Evolutionary conservation across 371 early-diverging fungal species (phyloP), one percentile per base, ranked within the genome.

Genomic region (Mortierella sp.): DNA sequence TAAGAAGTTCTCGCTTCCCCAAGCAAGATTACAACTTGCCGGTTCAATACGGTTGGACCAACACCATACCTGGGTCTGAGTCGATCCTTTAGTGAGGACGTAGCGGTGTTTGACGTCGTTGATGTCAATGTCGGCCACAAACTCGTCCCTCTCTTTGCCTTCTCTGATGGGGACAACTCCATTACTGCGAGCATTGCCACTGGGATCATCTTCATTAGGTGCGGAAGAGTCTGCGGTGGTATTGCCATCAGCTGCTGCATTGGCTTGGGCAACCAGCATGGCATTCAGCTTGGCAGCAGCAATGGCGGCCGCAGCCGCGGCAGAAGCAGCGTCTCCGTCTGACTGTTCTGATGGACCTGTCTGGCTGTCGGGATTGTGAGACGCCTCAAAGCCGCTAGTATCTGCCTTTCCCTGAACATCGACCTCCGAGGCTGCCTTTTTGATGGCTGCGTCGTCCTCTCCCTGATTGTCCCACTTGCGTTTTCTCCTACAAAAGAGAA

Each of bases 61-160:
- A 12, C 29, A 19, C 22, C 45, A 52, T 80, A 78, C 81, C 63
- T 85, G 82, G 9, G 84, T 73, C 73, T 94, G 94, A 0, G 92
- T 90, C 0, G 88, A 82, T 19, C 91, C 89, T 59, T 93, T 90
- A 5, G 94, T 94, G 45, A 95, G 78, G 59, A 86, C 74, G 72
- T 94, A 94, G 29, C 94, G 85, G 66, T 95, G 91, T 53, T 86
- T 87, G 22, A 93, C 79, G 61, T 92, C 90, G 76, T 95, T 95
- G 69, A 95, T 95, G 45, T 88, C 88, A 57, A 93, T 85, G 37
- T 91, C 85, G 24, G 79, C 79, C 10, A 82, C 78, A 54, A 88
- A 90, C 53, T 85, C 89, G 16, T 74, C 68, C 13, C 74, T 43
- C 22, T 81, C 80, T 55, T 79, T 80, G 22, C 69, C 41, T 3